phyloP scores from a whole-genome alignment of 2,329 filamentous ascomycete genomes.

The Diaporthe ilicicola region DNA sequence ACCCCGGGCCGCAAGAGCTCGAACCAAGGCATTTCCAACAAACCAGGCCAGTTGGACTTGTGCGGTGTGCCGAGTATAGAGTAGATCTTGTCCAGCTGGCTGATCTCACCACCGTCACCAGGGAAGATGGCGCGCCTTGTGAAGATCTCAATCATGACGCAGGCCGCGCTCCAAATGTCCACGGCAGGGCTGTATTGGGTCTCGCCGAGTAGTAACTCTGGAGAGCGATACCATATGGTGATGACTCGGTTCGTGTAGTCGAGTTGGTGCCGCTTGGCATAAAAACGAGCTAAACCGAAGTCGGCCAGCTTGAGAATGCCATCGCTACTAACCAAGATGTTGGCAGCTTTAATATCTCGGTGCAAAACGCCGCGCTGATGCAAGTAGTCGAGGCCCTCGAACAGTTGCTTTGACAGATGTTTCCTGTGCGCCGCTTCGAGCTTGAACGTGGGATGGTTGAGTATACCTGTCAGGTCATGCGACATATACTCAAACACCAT shows the following conservation, averaged over 20 bases:
- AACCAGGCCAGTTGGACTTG: constrained; percentile 83
- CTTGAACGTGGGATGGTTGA: constrained; percentile 93
- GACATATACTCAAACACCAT: constrained; percentile 99
- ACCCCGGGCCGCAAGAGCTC: constrained; percentile 85
- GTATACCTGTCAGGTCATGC: constrained; percentile 91
- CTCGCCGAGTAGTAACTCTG: constrained; percentile 89
- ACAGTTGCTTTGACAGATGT: constrained; percentile 89
- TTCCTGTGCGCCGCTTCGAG: constrained; percentile 89
- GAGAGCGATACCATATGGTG: constrained; percentile 96
- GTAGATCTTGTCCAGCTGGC: constrained; percentile 97
- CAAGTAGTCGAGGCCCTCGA: constrained; percentile 92
- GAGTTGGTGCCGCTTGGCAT: constrained; percentile 87
- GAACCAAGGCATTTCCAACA: constrained; percentile 97
- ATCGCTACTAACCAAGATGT: constrained; percentile 91
- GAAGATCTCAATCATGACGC: constrained; percentile 96
- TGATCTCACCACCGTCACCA: constrained; percentile 94
- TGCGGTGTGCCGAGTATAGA: constrained; percentile 89
- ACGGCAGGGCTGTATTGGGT: constrained; percentile 90
- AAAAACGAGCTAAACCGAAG: constrained; percentile 95
- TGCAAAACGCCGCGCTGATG: constrained; percentile 94
- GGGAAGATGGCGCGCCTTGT: constrained; percentile 93
- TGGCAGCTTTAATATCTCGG: constrained; percentile 97
- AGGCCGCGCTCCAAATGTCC: constrained; percentile 97
- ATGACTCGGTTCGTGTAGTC: constrained; percentile 99
- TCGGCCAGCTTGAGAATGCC: constrained; percentile 93